phyloP scores from a whole-genome alignment of 139 green algal genomes.

The Tetradesmus obliquus region DNA sequence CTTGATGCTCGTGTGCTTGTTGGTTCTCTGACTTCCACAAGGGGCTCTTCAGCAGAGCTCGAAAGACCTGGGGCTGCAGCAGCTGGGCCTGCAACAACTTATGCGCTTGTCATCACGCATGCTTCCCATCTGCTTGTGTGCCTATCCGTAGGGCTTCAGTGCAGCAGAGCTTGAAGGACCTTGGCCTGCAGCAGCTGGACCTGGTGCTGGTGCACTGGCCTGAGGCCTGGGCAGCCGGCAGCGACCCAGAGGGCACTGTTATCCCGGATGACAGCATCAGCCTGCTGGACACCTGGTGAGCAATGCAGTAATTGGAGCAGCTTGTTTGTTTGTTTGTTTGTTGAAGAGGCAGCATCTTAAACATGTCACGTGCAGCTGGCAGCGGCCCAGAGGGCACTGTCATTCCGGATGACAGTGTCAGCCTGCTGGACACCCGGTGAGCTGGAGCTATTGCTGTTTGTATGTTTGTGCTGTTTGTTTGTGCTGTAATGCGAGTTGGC shows the following conservation, averaged over 20 bases:
- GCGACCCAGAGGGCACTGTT: constrained; percentile 57
- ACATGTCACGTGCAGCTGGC: constrained; percentile 43
- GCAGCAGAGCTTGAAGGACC: constrained; percentile 69
- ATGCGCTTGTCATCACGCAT: not conserved
- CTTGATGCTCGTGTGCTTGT: not conserved
- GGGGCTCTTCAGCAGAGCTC: constrained; percentile 56
- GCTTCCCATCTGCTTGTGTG: too few species aligned
- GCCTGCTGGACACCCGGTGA: constrained; percentile 20
- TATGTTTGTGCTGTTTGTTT: not conserved
- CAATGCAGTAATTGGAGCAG: not conserved
- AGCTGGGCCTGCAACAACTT: constrained; percentile 55
- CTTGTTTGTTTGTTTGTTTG: not conserved
- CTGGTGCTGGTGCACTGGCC: constrained; percentile 90
- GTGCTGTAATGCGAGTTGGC: not conserved
- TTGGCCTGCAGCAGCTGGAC: constrained; percentile 86
- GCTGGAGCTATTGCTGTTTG: too few species aligned
- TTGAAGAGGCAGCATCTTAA: too few species aligned
- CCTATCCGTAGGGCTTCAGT: constrained; percentile 57
- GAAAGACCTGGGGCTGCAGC: constrained; percentile 75
- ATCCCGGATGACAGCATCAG: constrained; percentile 27
- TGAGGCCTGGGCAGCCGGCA: constrained; percentile 72
- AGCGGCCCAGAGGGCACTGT: constrained; percentile 56
- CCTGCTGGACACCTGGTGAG: constrained; percentile 31
- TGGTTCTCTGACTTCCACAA: constrained; percentile 47
- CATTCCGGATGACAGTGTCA: constrained; percentile 24